Conservation (phyloP, 176 grass and related monocot species). For the Aegilops bicornis region DNA sequence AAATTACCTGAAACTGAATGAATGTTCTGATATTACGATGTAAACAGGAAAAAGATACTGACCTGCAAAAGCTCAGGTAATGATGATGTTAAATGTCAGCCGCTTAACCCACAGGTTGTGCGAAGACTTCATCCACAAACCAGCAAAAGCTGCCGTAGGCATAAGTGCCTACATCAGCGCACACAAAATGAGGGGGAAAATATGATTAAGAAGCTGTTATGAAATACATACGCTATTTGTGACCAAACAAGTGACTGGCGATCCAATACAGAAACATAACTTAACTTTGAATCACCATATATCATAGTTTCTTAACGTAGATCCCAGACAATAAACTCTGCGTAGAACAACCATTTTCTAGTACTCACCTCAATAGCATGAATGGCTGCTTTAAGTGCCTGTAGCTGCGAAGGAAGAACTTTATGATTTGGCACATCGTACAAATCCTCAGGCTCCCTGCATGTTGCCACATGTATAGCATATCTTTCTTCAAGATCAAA, state of each 20-base stretch:
- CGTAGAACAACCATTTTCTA: neutral
- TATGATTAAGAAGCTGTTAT: neutral
- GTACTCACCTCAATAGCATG: conserved; percentile 86
- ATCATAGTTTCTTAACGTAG: neutral
- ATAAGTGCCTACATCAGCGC: conserved; percentile 56
- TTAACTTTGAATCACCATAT: neutral
- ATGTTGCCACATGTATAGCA: conserved; percentile 77
- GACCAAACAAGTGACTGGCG: neutral
- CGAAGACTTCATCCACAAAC: conserved; percentile 86
- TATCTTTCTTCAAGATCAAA: conserved; percentile 97
- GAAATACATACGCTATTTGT: neutral
- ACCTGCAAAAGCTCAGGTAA: conserved; percentile 91
- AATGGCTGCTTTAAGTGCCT: conserved; percentile 90
- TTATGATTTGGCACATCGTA: conserved; percentile 63
- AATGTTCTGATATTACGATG: conserved; percentile 10
- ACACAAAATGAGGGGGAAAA: conserved; percentile 10
- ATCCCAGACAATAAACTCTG: neutral
- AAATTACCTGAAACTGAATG: conserved; percentile 1
- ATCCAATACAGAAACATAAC: neutral
- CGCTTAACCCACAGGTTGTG: conserved; percentile 96
- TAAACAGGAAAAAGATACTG: neutral
- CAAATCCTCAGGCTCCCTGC: conserved; percentile 54
- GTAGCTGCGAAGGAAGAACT: conserved; percentile 75
- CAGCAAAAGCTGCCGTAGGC: conserved; percentile 72
- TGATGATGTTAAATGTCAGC: conserved; percentile 83